Evolutionary conservation across 192 early-diverging fungal species (phyloP).

Genomic region (Blastocladiella britannica): DNA sequence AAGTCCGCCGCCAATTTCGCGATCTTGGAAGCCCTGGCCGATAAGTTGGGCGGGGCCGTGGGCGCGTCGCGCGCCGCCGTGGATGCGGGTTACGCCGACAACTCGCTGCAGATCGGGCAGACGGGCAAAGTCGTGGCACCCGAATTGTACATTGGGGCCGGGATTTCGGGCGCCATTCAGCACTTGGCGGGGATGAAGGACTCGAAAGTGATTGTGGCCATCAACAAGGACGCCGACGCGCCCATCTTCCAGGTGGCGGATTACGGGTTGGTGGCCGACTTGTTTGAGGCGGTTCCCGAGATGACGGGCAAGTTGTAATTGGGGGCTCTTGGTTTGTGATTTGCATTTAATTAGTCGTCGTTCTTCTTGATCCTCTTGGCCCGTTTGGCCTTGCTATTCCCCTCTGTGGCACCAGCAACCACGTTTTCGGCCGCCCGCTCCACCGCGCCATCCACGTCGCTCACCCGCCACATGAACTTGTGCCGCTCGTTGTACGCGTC

Average conservation of each 20-base stretch:
- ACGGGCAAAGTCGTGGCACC: constrained; percentile 97
- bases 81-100: constrained; percentile 88
- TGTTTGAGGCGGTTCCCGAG: constrained; percentile 84
- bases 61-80: constrained; percentile 95
- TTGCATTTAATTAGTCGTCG: too few relatives aligned
- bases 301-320: constrained; percentile 71
- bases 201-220: constrained; percentile 92
- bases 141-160: constrained; percentile 83
- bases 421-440: too few relatives aligned
- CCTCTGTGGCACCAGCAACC: too few relatives aligned
- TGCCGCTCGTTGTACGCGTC: too few relatives aligned
- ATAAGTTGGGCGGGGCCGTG: constrained; percentile 83
- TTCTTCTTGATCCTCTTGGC: too few relatives aligned
- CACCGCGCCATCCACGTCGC: too few relatives aligned
- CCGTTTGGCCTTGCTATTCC: too few relatives aligned
- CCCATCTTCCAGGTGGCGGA: constrained; percentile 97
- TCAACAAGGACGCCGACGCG: constrained; percentile 96
- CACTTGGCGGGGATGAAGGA: constrained; percentile 99
- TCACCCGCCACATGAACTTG: too few relatives aligned
- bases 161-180: constrained; percentile 93
- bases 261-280: constrained; percentile 84
- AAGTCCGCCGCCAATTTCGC: constrained; percentile 91
- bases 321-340: too few relatives aligned
- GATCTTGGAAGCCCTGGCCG: constrained; percentile 74
- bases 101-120: constrained; percentile 93